phyloP scores from a whole-genome alignment of 208 protist genomes.

The Blastocrithidia nonstop region DNA sequence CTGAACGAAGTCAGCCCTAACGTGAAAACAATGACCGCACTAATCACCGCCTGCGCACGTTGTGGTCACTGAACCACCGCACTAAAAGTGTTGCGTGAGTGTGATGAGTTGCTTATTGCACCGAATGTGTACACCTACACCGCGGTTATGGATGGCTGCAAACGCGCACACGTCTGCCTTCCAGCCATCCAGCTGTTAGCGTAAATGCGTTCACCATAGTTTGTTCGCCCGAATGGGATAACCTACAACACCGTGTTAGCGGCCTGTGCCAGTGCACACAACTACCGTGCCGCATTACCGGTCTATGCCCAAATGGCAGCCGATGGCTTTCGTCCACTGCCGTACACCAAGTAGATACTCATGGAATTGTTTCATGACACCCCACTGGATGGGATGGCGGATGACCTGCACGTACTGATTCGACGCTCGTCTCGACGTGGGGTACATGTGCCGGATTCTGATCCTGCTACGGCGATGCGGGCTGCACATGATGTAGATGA shows the following conservation, averaged over 20 bases:
- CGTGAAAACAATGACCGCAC: conserved; percentile 61
- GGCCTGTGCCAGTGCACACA: conserved; percentile 41
- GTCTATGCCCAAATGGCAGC: conserved; percentile 72
- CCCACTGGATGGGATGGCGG: conserved; percentile 35
- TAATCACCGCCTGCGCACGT: conserved; percentile 39
- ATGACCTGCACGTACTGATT: conserved; percentile 40
- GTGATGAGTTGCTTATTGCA: conserved; percentile 58
- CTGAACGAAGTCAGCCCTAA: conserved; percentile 58
- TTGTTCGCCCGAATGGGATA: conserved; percentile 67
- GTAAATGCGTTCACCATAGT: conserved; percentile 26
- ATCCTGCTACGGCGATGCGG: conserved; percentile 49
- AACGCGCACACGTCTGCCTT: conserved; percentile 43
- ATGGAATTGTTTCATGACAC: conserved; percentile 30
- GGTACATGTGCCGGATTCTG: conserved; percentile 45
- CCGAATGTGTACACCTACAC: conserved; percentile 83
- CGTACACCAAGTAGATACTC: conserved; percentile 49
- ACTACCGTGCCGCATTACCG: conserved; percentile 20
- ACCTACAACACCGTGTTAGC: conserved; percentile 78
- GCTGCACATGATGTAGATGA: conserved; percentile 7
- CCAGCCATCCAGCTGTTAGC: conserved; percentile 43
- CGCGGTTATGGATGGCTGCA: conserved; percentile 76
- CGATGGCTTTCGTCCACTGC: conserved; percentile 54
- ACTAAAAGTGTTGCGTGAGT: conserved; percentile 54
- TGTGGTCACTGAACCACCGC: conserved; percentile 51
- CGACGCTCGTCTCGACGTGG: conserved; percentile 13